Evolutionary conservation across 345 rosid genomes (phyloP).

Genomic region (Viola odorata): DNA sequence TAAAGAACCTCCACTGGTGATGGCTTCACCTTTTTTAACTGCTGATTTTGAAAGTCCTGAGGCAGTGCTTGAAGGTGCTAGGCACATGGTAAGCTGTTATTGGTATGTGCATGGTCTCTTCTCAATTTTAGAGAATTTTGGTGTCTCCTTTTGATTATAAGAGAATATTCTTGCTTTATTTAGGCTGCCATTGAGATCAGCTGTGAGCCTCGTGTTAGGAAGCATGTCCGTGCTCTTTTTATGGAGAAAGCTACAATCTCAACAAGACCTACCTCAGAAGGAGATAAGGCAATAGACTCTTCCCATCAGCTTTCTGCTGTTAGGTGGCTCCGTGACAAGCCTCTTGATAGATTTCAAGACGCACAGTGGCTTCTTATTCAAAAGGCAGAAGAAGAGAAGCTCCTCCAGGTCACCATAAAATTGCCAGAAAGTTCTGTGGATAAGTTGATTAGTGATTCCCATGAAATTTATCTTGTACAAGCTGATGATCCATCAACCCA

Average conservation of each 20-base stretch:
- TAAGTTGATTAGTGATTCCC: constrained; percentile 51
- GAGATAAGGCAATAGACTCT: constrained; percentile 72
- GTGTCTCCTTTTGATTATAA: background rate
- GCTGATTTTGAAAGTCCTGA: constrained; percentile 86
- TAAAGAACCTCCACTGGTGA: constrained; percentile 92
- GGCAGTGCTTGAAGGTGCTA: constrained; percentile 90
- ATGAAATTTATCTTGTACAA: constrained; percentile 62
- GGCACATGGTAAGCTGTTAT: constrained; percentile 75
- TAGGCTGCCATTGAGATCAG: constrained; percentile 98
- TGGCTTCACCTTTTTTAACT: constrained; percentile 81
- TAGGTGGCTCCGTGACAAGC: constrained; percentile 94
- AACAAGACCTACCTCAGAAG: constrained; percentile 82
- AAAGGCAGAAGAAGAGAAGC: constrained; percentile 99
- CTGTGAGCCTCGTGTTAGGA: constrained; percentile 84
- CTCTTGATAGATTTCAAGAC: constrained; percentile 72
- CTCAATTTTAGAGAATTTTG: background rate
- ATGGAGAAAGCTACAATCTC: constrained; percentile 88
- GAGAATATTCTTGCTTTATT: constrained; percentile 9
- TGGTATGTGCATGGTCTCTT: background rate
- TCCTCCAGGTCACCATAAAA: constrained; percentile 80
- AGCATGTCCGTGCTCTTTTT: constrained; percentile 58
- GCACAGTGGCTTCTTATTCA: constrained; percentile 97
- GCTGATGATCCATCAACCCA: constrained; percentile 93
- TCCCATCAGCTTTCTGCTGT: constrained; percentile 84
- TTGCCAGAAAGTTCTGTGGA: constrained; percentile 54